A percentile compares a stretch with the other conserved stretches of the same genome.
phyloP scores from a whole-genome alignment of 2,329 filamentous ascomycete species.

The Colletotrichum sp. region DNA sequence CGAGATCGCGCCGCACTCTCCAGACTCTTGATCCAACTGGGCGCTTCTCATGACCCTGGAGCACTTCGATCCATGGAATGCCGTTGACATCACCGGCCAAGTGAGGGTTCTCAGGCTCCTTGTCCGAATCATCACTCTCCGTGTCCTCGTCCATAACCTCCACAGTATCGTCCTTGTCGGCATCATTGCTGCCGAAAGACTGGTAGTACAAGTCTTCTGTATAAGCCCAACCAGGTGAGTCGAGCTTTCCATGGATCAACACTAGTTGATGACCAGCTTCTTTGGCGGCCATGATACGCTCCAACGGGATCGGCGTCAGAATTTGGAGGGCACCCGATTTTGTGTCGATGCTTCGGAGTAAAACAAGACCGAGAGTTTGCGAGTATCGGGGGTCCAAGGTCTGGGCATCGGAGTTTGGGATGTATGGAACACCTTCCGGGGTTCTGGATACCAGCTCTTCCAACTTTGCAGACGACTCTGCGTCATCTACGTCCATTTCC shows the following conservation, averaged over 20 bases:
- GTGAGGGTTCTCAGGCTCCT: slow-evolving; percentile 28
- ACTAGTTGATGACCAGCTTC: slow-evolving; percentile 55
- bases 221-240: slow-evolving; percentile 72
- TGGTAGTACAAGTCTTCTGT: slow-evolving; percentile 62
- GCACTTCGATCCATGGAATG: slow-evolving; percentile 64
- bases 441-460: slow-evolving; percentile 40
- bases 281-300: slow-evolving; percentile 42
- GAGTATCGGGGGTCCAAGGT: slow-evolving; percentile 65
- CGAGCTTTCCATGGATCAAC: slow-evolving; percentile 71
- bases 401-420: slow-evolving; percentile 57
- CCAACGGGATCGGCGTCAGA: slow-evolving; percentile 60
- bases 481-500: slow-evolving; percentile 22
- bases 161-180: slow-evolving; percentile 30
- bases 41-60: slow-evolving; percentile 58
- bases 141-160: slow-evolving; percentile 39
- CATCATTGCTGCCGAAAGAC: slow-evolving; percentile 25
- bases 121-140: slow-evolving; percentile 34
- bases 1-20: slow-evolving; percentile 68
- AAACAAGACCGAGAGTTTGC: slow-evolving; percentile 64
- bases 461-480: neutral
- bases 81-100: slow-evolving; percentile 28
- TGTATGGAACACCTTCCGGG: slow-evolving; percentile 64
- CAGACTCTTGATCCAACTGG: slow-evolving; percentile 64
- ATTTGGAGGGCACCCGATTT: slow-evolving; percentile 61
- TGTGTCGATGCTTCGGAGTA: slow-evolving; percentile 73